Evolutionary conservation across 495 filamentous ascomycete species (phyloP), one percentile per base, ranked within the genome.

Genomic region (Letharia columbiana): DNA sequence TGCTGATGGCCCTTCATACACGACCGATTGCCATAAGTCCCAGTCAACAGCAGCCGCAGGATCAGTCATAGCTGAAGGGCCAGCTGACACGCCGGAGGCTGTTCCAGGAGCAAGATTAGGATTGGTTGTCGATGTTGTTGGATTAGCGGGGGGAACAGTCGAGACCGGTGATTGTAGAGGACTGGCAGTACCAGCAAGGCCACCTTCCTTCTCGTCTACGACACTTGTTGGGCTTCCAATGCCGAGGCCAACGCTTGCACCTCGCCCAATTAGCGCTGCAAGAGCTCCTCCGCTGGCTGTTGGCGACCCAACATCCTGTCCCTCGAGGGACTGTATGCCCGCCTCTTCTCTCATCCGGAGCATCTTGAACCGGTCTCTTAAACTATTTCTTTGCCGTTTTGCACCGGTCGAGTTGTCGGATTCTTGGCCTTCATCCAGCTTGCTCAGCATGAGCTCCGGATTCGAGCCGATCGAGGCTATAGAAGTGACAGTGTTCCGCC

Each of bases 1-100:
- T 12, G 91, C 92, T 42, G 88, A 86, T 15, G 91, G 89, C 3
- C 95, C 94, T 78, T 96, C 88, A 69, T 96, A 91, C 41, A 99
- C 94, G 2, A 99, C 89, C 23, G 89, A 80, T 75, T 99, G 92
- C 94, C 94, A 99, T 28, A 99, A 77, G 75, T 98, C 95, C 94
- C 94, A 99, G 72, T 99, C 91, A 18, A 99, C 91, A 4, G 84
- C 81, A 11, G 83, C 79, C 8, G 82, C 80, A 20, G 82, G 77
- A 68, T 92, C 89, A 4, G 76, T 78, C 71, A 81, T 79, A 20
- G 84, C 81, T 13, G 91, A 88, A 10, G 86, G 88, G 2, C 88
- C 87, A 6, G 87, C 83, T 23, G 84, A 84, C 49, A 90, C 81
- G 7, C 91, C 91, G 23, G 90, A 85, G 28, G 87, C 91, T 11